Evolutionary conservation across 2,329 filamentous ascomycete species (phyloP), one percentile per base, ranked within the genome.

Genomic region (Aspergillus novoparasiticus): DNA sequence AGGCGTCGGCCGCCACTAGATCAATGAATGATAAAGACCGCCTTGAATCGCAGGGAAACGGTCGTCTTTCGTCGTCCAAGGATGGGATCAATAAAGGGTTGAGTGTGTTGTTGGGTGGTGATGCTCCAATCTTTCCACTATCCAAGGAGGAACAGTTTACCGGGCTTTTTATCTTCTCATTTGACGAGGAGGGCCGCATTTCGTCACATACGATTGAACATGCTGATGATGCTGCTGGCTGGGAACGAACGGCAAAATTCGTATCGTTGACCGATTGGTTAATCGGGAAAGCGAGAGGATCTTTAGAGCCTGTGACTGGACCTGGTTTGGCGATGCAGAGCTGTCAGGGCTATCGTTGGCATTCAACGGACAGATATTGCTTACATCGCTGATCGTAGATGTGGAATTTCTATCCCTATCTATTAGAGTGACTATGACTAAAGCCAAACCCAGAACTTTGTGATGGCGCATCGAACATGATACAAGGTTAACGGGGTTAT

Each of bases 241-340:
- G 90, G 88, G 94, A 97, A 71, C 88, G 87, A 66, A 93, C 91
- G 30, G 90, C 92, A 26, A 92, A 90, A 73, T 91, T 99, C 23
- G 93, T 98, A 19, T 93, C 91, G 16, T 81, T 98, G 68, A 97
- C 95, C 19, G 95, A 99, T 76, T 98, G 95, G 94, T 80, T 99
- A 67, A 83, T 98, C 45, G 93, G 94, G 2, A 90, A 90, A 57
- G 90, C 94, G 68, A 86, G 84, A 74, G 85, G 84, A 48, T 78
- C 76, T 23, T 62, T 74, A 39, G 74, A 74, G 53, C 73, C 75
- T 8, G 59, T 63, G 4, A 57, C 66, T 2, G 69, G 64, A 30
- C 72, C 76, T 19, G 71, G 72, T 16, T 62, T 78, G 53, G 71
- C 71, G 1, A 70, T 76, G 41, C 69, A 71, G 48, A 68, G 66